A percentile compares a stretch with the other conserved stretches of the same genome.
phyloP scores from a whole-genome alignment of 352 stramenopile species.

The Phytopythium chamaehyphon region DNA sequence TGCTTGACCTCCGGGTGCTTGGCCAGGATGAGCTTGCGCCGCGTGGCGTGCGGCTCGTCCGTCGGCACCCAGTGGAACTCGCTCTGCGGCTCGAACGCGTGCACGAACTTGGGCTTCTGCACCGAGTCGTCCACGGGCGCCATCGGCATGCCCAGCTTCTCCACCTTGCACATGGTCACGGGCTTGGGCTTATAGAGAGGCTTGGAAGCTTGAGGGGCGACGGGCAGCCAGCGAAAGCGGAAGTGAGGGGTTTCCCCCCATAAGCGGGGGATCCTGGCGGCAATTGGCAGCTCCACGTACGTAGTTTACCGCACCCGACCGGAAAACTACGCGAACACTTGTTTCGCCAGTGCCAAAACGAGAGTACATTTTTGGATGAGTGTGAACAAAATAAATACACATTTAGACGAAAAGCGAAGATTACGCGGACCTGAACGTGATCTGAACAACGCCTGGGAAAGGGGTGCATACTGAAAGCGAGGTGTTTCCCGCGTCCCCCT shows the following conservation, averaged over 20 bases:
- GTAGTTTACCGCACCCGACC: not conserved
- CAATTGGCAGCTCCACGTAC: not conserved
- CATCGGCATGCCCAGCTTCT: conserved; percentile 32
- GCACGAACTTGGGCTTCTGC: conserved; percentile 40
- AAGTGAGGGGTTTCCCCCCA: not conserved
- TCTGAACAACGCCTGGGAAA: conserved; percentile 4
- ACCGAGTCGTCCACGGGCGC: conserved; percentile 32
- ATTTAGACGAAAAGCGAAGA: too few relatives aligned
- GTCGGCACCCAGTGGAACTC: conserved; percentile 85
- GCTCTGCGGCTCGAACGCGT: conserved; percentile 32
- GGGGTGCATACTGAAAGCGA: not conserved
- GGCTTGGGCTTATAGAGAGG: not conserved
- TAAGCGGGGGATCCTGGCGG: not conserved
- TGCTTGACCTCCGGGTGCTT: conserved; percentile 90
- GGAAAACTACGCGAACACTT: not conserved
- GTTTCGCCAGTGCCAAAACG: not conserved
- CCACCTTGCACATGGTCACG: conserved; percentile 40
- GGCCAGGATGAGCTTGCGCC: conserved; percentile 77
- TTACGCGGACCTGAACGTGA: too few relatives aligned
- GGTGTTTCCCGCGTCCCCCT: too few relatives aligned
- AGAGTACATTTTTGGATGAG: too few relatives aligned
- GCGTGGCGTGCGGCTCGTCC: conserved; percentile 86
- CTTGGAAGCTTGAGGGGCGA: not conserved
- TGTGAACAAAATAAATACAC: too few relatives aligned
- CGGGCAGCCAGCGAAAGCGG: conserved; percentile 6